Evolutionary conservation across 306 rosid genomes (phyloP).

Genomic region (Elaeagnus macrophylla): DNA sequence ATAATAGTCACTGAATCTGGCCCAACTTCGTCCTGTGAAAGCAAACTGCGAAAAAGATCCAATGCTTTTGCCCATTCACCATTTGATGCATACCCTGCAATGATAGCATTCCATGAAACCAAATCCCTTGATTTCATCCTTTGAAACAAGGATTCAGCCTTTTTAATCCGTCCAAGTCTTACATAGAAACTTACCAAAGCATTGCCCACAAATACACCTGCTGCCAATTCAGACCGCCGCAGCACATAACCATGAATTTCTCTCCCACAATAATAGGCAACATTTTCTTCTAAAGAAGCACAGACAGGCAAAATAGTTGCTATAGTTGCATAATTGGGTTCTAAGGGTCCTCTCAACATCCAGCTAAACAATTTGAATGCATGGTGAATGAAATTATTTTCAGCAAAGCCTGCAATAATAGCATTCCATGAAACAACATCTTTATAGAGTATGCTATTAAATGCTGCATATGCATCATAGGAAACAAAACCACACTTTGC

Average conservation of each 20-base stretch:
- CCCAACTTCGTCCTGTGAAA: constrained; percentile 22
- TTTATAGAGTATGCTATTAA: constrained; percentile 40
- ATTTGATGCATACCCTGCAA: constrained; percentile 59
- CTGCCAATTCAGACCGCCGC: constrained; percentile 41
- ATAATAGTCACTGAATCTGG: constrained; percentile 68
- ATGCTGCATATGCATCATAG: constrained; percentile 48
- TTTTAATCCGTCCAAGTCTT: constrained; percentile 44
- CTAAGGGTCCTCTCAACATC: constrained; percentile 50
- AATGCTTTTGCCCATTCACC: constrained; percentile 71
- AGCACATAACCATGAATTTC: constrained; percentile 60
- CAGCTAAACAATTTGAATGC: constrained; percentile 42
- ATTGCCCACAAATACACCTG: constrained; percentile 56
- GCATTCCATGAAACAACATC: constrained; percentile 94
- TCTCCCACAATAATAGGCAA: constrained; percentile 48
- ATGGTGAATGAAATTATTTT: constrained; percentile 38
- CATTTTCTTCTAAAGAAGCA: constrained; percentile 36
- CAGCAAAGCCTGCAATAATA: constrained; percentile 66
- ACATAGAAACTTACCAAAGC: constrained; percentile 73
- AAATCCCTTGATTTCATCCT: constrained; percentile 63
- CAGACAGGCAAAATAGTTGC: constrained; percentile 64
- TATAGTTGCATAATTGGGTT: constrained; percentile 62
- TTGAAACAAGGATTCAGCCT: constrained; percentile 56
- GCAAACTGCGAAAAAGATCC: constrained; percentile 41
- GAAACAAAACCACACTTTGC: constrained; percentile 56
- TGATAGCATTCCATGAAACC: constrained; percentile 84